Percentiles rank a stretch among this genome's conserved stretches.
These are phyloP conservation scores for Blastobotrys attinorum DNA, from an alignment of 805 yeast species.

Conservation along the genomic window DNA sequence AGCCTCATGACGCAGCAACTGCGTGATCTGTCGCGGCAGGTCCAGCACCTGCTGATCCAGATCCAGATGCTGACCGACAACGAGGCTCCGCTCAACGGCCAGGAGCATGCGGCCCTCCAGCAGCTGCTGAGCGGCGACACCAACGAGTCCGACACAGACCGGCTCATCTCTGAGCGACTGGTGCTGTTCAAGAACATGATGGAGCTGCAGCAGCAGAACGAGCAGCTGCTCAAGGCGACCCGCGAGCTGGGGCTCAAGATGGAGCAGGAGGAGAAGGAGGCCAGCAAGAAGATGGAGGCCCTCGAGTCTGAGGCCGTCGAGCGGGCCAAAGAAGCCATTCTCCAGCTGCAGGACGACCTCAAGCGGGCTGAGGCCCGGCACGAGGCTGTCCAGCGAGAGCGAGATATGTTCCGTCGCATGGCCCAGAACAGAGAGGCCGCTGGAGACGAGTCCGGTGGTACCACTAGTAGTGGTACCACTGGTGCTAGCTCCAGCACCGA, in stretches of 20 bases:
- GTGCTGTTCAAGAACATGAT: constrained; percentile 58
- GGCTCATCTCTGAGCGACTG: constrained; percentile 61
- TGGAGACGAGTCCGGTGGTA: too few relatives aligned
- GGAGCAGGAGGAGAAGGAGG: constrained; percentile 48
- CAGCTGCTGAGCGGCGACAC: constrained; percentile 36
- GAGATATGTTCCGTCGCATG: constrained; percentile 52
- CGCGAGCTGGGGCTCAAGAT: constrained; percentile 65
- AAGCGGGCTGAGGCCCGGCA: constrained; percentile 43
- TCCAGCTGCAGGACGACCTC: constrained; percentile 27
- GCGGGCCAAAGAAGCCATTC: constrained; percentile 30
- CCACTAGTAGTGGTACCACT: constrained; percentile 1
- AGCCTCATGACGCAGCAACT: constrained; percentile 47
- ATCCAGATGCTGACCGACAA: constrained; percentile 49
- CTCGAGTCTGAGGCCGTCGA: constrained; percentile 27
- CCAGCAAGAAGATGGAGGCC: constrained; percentile 17
- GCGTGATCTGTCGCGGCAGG: constrained; percentile 71
- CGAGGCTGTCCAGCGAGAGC: constrained; percentile 51
- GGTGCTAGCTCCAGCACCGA: neutral
- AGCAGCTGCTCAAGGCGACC: constrained; percentile 58
- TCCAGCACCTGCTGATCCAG: constrained; percentile 59
- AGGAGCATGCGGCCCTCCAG: constrained; percentile 59
- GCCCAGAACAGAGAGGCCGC: constrained; percentile 10
- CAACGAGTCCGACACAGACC: constrained; percentile 58
- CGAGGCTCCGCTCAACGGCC: constrained; percentile 53
- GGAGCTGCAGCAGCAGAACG: constrained; percentile 68